These are phyloP conservation scores for Drosera capensis DNA, from an alignment of 148 eudicot species.

Conservation along the genomic window DNA sequence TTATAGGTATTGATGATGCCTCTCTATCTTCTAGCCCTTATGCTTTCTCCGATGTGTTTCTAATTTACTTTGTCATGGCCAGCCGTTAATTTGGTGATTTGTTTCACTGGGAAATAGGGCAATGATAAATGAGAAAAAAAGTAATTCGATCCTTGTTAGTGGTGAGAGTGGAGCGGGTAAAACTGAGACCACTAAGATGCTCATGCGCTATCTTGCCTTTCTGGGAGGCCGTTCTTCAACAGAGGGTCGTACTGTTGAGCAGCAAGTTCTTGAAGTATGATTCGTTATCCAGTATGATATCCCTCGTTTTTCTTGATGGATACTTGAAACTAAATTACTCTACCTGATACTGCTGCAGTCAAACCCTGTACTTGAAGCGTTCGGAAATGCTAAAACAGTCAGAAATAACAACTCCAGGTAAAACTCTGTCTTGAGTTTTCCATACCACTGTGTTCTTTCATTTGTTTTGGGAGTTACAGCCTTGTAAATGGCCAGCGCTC, in stretches of 20 bases:
- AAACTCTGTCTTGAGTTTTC: slow-evolving; percentile 2
- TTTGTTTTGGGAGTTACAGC: neutral
- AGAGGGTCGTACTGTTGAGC: slow-evolving; percentile 96
- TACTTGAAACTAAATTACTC: slow-evolving; percentile 2
- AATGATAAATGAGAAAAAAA: slow-evolving; percentile 76
- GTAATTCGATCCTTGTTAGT: no score
- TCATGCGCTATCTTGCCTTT: slow-evolving; percentile 91
- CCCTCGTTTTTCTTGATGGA: neutral
- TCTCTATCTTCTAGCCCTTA: slow-evolving; percentile 1
- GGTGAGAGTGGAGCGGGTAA: slow-evolving; percentile 99
- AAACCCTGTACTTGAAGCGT: slow-evolving; percentile 98
- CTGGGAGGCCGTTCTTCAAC: slow-evolving; percentile 89
- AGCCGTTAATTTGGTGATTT: neutral
- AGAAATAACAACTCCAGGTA: slow-evolving; percentile 99
- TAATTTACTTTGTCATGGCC: neutral
- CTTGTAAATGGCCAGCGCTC: neutral
- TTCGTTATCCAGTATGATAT: neutral
- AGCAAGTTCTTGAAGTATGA: slow-evolving; percentile 96
- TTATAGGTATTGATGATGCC: slow-evolving; percentile 42
- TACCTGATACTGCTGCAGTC: slow-evolving; percentile 49
- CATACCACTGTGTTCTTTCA: neutral
- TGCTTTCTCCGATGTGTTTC: no score
- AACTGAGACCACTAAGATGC: slow-evolving; percentile 98
- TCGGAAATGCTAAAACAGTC: no score
- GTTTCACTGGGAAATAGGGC: slow-evolving; percentile 40